phyloP scores from a whole-genome alignment of 1,284 basidiomycete species.

The Coriolopsis trogii region DNA sequence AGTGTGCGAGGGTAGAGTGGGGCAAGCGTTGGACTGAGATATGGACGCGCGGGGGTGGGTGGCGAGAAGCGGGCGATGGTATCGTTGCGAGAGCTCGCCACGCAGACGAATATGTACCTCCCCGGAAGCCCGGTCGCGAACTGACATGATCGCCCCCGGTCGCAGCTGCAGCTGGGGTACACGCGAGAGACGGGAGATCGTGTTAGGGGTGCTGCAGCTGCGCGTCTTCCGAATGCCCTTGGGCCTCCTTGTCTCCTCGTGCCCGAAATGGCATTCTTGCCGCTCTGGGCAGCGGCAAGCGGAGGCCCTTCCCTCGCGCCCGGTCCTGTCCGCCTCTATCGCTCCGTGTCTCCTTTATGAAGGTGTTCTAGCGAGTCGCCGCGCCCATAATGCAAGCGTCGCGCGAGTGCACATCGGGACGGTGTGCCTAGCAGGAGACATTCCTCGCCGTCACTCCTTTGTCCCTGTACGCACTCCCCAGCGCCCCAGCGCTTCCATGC shows the following conservation, averaged over 20 bases:
- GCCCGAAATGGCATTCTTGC: constrained; percentile 28
- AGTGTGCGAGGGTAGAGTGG: background rate
- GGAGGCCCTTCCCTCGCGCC: background rate
- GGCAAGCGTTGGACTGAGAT: constrained; percentile 2
- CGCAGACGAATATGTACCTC: constrained; percentile 18
- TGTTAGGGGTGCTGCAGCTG: constrained; percentile 25
- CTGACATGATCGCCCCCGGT: too few relatives aligned
- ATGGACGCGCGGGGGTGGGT: constrained; percentile 3
- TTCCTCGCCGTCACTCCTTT: constrained; percentile 4
- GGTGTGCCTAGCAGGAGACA: too few relatives aligned
- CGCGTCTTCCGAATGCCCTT: constrained; percentile 20
- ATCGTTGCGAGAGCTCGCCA: constrained; percentile 5
- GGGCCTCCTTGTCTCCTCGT: constrained; percentile 35
- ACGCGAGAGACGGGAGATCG: constrained; percentile 10
- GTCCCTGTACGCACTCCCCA: background rate
- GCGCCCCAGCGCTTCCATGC: background rate
- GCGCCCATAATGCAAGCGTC: constrained; percentile 1
- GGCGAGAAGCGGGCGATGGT: constrained; percentile 3
- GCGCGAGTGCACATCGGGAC: constrained; percentile 6
- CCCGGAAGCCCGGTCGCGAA: constrained; percentile 11
- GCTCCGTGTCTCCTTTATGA: constrained; percentile 25
- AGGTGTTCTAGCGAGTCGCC: constrained; percentile 13
- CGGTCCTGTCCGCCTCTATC: constrained; percentile 16
- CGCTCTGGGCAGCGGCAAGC: constrained; percentile 8
- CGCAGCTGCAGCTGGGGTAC: constrained; percentile 5